Percentiles rank a stretch among this genome's conserved stretches.
Conservation (phyloP, 1,284 basidiomycete genomes). For the Serendipita sp. region DNA sequence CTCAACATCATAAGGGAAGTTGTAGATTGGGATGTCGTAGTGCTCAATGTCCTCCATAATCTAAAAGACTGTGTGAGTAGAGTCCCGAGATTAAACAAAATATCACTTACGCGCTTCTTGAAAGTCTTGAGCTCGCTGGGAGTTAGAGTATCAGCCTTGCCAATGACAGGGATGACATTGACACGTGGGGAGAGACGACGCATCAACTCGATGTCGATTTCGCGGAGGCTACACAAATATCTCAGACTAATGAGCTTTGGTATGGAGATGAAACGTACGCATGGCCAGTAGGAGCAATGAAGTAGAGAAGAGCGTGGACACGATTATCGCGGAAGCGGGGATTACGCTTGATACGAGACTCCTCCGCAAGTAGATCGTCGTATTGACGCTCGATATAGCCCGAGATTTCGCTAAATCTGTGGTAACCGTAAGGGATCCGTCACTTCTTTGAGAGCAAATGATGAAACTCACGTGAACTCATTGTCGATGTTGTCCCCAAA, state of each 20-base stretch:
- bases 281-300: slow-evolving; percentile 89
- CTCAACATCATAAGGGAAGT: slow-evolving; percentile 98
- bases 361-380: slow-evolving; percentile 96
- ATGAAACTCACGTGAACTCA: slow-evolving; percentile 73
- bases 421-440: background rate
- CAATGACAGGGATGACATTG: slow-evolving; percentile 98
- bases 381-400: slow-evolving; percentile 98
- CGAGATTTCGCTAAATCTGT: slow-evolving; percentile 89
- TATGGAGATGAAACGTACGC: slow-evolving; percentile 29
- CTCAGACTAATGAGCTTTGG: slow-evolving; percentile 21
- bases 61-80: slow-evolving; percentile 27
- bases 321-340: slow-evolving; percentile 98
- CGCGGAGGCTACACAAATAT: slow-evolving; percentile 53
- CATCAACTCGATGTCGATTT: slow-evolving; percentile 99
- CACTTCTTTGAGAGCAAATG: background rate
- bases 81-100: background rate
- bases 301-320: slow-evolving; percentile 92
- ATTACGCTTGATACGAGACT: slow-evolving; percentile 99
- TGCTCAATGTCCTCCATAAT: slow-evolving; percentile 99
- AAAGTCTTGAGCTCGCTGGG: slow-evolving; percentile 83
- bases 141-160: slow-evolving; percentile 92
- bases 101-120: slow-evolving; percentile 74
- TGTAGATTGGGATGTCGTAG: slow-evolving; percentile 97
- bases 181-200: slow-evolving; percentile 89
- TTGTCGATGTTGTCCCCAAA: slow-evolving; percentile 99